phyloP scores from a whole-genome alignment of 176 grass and related monocot species.

The Oropetium thomaeum region DNA sequence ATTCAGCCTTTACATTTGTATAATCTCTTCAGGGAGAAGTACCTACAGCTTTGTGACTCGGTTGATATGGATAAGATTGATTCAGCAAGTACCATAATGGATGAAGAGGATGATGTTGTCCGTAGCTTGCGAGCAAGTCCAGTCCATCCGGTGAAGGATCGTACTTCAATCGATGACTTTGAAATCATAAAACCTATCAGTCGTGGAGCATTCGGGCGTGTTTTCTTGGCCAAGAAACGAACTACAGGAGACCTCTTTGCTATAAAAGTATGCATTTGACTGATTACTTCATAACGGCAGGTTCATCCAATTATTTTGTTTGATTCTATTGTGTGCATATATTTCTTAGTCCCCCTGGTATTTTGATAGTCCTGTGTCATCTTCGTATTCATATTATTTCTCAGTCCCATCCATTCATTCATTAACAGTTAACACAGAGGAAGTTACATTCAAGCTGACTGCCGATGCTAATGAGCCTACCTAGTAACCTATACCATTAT shows the following conservation, averaged over 20 bases:
- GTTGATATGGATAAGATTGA: conserved; percentile 95
- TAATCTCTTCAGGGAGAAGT: conserved; percentile 79
- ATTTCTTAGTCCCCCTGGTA: background rate
- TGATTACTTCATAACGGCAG: background rate
- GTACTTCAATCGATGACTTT: conserved; percentile 99
- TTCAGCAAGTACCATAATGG: conserved; percentile 82
- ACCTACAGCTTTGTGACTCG: conserved; percentile 92
- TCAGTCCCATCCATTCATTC: background rate
- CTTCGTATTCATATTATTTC: background rate
- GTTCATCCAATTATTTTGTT: conserved; percentile 8
- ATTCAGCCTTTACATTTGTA: conserved; percentile 24
- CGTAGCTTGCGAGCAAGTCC: conserved; percentile 93
- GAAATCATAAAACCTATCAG: conserved; percentile 99
- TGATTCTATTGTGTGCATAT: background rate
- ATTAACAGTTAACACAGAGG: background rate
- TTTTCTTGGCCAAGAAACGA: conserved; percentile 99
- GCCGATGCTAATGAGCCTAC: background rate
- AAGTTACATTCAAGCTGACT: background rate
- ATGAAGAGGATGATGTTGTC: conserved; percentile 97
- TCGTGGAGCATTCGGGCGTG: conserved; percentile 96
- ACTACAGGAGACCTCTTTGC: conserved; percentile 99
- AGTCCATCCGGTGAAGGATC: conserved; percentile 89
- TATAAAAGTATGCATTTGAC: conserved; percentile 73
- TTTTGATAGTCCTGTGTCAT: background rate
- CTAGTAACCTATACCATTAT: background rate